Conservation (phyloP, 495 filamentous ascomycete genomes). For the Clavariopsis aquatica region DNA sequence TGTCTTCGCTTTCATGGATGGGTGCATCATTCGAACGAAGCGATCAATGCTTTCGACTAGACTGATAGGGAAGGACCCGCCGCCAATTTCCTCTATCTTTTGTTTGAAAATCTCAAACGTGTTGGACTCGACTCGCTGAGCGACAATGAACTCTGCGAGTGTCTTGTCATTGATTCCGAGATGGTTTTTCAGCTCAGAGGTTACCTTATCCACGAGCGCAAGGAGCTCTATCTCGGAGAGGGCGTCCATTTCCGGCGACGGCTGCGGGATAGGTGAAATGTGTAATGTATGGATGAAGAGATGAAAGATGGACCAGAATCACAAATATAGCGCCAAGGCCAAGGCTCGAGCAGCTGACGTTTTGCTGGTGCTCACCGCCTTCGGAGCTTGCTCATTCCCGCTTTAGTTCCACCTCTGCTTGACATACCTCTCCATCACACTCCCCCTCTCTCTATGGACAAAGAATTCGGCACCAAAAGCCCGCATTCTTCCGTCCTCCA, state of each 20-base stretch:
- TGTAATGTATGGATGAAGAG: background rate
- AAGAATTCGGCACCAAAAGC: background rate
- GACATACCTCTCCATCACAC: background rate
- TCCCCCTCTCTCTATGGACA: background rate
- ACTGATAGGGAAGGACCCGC: slow-evolving; percentile 77
- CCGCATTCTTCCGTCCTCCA: background rate
- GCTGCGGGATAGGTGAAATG: background rate
- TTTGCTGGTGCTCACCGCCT: background rate
- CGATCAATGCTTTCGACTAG: slow-evolving; percentile 82
- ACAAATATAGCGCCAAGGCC: background rate
- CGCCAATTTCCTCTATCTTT: slow-evolving; percentile 69
- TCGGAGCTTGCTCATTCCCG: background rate
- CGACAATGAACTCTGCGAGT: slow-evolving; percentile 90
- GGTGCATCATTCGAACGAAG: slow-evolving; percentile 1
- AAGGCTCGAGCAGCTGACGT: background rate
- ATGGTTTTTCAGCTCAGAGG: slow-evolving; percentile 88
- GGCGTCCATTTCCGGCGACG: slow-evolving; percentile 72
- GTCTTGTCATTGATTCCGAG: slow-evolving; percentile 89
- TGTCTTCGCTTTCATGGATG: background rate
- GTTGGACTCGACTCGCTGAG: slow-evolving; percentile 74
- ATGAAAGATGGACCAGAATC: background rate
- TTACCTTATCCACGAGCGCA: slow-evolving; percentile 89
- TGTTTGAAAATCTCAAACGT: slow-evolving; percentile 69
- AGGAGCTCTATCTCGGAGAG: slow-evolving; percentile 85
- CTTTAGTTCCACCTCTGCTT: background rate